Percentiles rank a stretch among this genome's conserved stretches.
Conservation (phyloP, 2,329 filamentous ascomycete genomes). For the Calonectria montana region DNA sequence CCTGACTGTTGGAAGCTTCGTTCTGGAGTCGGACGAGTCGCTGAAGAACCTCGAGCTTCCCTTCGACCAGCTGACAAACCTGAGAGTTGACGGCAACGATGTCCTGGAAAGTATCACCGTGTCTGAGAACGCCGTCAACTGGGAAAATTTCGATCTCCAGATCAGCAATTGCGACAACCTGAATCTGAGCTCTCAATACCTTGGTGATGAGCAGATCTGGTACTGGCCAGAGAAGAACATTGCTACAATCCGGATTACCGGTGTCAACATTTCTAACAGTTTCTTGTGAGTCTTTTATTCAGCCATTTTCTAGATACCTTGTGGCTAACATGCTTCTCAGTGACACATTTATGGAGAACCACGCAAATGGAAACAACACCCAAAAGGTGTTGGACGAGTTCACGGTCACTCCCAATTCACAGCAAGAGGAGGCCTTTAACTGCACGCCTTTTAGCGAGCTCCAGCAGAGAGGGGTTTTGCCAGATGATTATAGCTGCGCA, state of each 20-base stretch:
- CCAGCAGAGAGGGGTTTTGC: constrained; percentile 11
- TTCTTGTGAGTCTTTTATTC: constrained; percentile 27
- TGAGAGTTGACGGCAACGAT: neutral
- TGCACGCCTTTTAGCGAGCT: constrained; percentile 31
- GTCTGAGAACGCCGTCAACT: constrained; percentile 15
- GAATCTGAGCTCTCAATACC: constrained; percentile 27
- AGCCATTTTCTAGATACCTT: neutral
- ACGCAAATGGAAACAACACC: constrained; percentile 15
- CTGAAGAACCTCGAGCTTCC: constrained; percentile 19
- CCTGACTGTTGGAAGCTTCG: constrained; percentile 6
- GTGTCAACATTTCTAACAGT: constrained; percentile 15
- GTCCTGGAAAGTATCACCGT: constrained; percentile 20
- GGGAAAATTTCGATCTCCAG: constrained; percentile 19
- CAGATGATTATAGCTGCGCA: constrained; percentile 15
- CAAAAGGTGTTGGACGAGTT: constrained; percentile 24
- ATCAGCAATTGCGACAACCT: constrained; percentile 9
- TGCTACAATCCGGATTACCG: constrained; percentile 9
- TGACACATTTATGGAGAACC: constrained; percentile 24
- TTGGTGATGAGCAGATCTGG: constrained; percentile 22
- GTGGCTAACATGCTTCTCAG: neutral
- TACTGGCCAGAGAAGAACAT: constrained; percentile 30
- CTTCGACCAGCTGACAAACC: constrained; percentile 13
- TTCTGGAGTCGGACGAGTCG: neutral
- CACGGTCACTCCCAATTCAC: neutral
- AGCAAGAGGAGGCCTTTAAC: constrained; percentile 12